These are phyloP conservation scores for Lipomyces spencermartinsiae DNA, from an alignment of 805 yeast genomes.

Conservation along the genomic window DNA sequence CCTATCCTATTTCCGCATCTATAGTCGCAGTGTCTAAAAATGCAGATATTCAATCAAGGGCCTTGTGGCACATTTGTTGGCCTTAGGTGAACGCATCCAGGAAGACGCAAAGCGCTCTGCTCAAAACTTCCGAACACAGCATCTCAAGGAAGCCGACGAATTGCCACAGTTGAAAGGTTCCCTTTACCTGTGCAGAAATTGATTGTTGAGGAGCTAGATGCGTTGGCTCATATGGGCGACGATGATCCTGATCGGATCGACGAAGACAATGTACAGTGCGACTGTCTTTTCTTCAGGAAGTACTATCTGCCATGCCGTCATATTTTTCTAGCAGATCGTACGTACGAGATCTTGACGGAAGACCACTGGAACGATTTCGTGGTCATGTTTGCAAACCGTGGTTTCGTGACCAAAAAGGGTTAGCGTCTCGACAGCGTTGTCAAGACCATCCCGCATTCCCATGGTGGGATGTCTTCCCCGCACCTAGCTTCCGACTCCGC, in stretches of 20 bases:
- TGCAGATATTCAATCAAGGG: background rate
- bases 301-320: constrained; percentile 1
- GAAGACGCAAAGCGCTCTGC: background rate
- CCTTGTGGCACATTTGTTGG: background rate
- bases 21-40: too few species aligned
- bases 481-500: too few species aligned
- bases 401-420: too few species aligned
- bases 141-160: background rate
- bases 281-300: background rate
- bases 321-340: background rate
- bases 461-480: too few species aligned
- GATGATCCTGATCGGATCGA: background rate
- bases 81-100: background rate
- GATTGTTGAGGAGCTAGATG: background rate
- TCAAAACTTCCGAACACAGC: background rate
- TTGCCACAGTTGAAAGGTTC: background rate
- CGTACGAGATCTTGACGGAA: background rate
- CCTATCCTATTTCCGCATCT: too few species aligned
- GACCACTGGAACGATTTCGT: background rate
- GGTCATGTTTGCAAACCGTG: background rate
- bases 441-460: too few species aligned
- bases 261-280: background rate
- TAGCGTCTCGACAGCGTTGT: too few species aligned
- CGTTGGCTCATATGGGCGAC: background rate
- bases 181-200: background rate